A percentile compares a stretch with the other conserved stretches of the same genome.
phyloP scores from a whole-genome alignment of 208 protist genomes.

The Leishmania gerbilli region DNA sequence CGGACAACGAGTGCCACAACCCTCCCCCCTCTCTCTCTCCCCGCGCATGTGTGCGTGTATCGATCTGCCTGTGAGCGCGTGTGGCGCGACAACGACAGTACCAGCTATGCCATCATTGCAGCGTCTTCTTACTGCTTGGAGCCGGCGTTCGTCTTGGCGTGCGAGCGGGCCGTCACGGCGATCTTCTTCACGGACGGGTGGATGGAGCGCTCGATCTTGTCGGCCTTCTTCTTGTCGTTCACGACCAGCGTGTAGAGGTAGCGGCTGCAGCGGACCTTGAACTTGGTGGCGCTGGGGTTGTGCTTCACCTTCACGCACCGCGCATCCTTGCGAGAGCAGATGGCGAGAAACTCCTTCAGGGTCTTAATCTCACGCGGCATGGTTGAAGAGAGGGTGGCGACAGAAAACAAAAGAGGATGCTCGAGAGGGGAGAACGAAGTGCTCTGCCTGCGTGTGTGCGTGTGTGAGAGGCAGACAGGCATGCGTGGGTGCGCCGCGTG shows the following conservation, averaged over 20 bases:
- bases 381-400: background rate
- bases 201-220: conserved; percentile 92
- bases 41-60: background rate
- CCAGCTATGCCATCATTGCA: background rate
- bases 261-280: conserved; percentile 94
- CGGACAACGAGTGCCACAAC: background rate
- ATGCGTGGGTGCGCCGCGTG: background rate
- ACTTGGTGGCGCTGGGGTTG: conserved; percentile 90
- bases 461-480: background rate
- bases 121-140: conserved; percentile 49
- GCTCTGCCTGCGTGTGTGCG: background rate
- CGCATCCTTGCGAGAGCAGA: conserved; percentile 92
- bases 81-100: background rate
- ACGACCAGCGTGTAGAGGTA: conserved; percentile 94
- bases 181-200: conserved; percentile 91
- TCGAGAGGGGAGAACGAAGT: too few species aligned
- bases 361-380: conserved; percentile 93
- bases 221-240: conserved; percentile 91
- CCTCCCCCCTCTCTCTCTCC: background rate
- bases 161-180: conserved; percentile 77
- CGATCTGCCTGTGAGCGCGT: background rate
- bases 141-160: conserved; percentile 85
- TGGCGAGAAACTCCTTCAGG: conserved; percentile 93
- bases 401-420: background rate
- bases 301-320: conserved; percentile 94